Evolutionary conservation across 495 filamentous ascomycete genomes (phyloP), one percentile per base, ranked within the genome.

Genomic region (Daldinia grandis): DNA sequence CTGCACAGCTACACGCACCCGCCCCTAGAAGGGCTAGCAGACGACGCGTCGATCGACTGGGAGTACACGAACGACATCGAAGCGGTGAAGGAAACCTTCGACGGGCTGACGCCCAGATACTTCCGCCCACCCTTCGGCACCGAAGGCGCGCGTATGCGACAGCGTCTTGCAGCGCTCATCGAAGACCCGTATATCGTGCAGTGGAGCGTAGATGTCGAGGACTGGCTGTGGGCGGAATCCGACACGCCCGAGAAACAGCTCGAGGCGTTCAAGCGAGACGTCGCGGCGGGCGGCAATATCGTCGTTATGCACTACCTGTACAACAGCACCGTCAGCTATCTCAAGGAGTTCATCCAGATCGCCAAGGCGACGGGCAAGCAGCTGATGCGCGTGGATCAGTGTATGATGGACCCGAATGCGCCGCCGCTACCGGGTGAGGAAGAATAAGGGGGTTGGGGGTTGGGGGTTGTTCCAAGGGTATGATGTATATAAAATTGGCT

Each of bases 341-440:
- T 94, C 60, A 80, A 81, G 49, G 82, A 92, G 78, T 90, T 92
- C 72, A 93, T 94, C 75, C 78, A 81, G 60, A 81, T 91, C 40
- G 89, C 91, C 35, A 92, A 90, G 81, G 80, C 72, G 7, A 87
- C 83, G 2, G 90, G 90, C 15, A 87, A 91, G 80, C 79, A 83
- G 63, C 77, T 94, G 60, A 93, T 94, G 91, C 82, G 91, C 19
- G 87, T 94, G 51, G 91, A 94, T 75, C 91, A 93, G 81, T 94
- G 91, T 75, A 76, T 94, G 83, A 84, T 87, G 81, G 91, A 93
- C 78, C 88, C 87, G 5, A 80, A 85, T 54, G 89, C 89, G 55
- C 90, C 90, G 19, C 80, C 88, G 17, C 66, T 92, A 72, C 73
- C 66, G n/a, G 66, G 62, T 12, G 71, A 69, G 51, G 25, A 69